Base-by-base conservation (phyloP, 1,139 yeast genomes). In the Geotrichum macrosporum region DNA sequence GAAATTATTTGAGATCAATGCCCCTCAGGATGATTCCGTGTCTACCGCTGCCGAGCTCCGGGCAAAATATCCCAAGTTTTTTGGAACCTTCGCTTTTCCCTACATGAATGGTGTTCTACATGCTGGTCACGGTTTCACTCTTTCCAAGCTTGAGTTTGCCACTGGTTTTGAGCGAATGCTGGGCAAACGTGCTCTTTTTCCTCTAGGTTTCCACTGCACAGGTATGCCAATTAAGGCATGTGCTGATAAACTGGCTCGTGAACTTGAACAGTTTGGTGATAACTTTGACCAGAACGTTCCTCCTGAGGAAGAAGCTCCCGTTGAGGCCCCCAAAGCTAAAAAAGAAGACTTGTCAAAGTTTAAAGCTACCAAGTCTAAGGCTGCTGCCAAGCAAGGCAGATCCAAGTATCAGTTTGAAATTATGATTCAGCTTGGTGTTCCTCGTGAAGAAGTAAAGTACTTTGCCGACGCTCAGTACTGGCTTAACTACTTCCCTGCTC, bases 81-180 rank as follows among this genome's bases (percentile, higher is more conserved):
- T 87, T 72, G 78, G 87, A 19, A 83, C 95, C 44, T 89, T 94
- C 96, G 98, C 98, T 10, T 94, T 86, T 64, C 99, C 99, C 35
- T 94, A 94, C 71, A 92, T 92, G 97, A 94, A 94, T 67, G 99
- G 99, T 73, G 92, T 87, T 48, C 75, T 94, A 57, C 99, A 94
- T 62, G 97, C 96, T 44, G 99, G 99, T 48, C 99, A 94, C 67
- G 80, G 89, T 58, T 94, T 92, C 72, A 92, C 98, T 35, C 75
- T 92, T 58, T 87, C 97, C 50, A 94, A 94, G 70, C 94, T 81
- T 46, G 99, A 94, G 68, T 94, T 84, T 66, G 84, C 94, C 46
- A 76, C 86, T 50, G 97, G 98, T 49, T 94, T 84, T 63, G 96
- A 92, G 70, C 81, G 97, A 69, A 84, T 94, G 92, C 76, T 77